Base-by-base conservation (phyloP, 108 stramenopile species). In the Cyclotella atomus region DNA sequence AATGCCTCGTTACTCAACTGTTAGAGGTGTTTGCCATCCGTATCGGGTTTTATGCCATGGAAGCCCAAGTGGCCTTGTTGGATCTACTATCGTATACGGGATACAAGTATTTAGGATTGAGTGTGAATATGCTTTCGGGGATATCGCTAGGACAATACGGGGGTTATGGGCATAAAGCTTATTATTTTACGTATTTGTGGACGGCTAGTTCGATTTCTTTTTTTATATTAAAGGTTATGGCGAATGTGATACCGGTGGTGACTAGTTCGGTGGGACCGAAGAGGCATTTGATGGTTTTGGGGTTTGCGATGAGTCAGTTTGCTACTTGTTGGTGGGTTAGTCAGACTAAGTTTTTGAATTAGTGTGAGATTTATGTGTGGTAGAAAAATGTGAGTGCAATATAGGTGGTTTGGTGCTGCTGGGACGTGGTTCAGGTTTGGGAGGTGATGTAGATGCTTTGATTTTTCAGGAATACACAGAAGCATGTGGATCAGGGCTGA, bases 201-300 rank as follows among this genome's bases (percentile, higher is more conserved):
- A 96, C 96, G 49, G 93, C 91, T 2, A 84, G 88, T 59, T 88
- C 92, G 8, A 74, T 88, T 14, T 79, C 83, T 27, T 96, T 75
- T 64, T 96, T 96, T 60, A 93, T 93, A 81, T 70, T 94, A 63
- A 93, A 93, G 77, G 91, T 91, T n/a, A 93, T 94, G 91, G 88
- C 88, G 33, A 91, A 93, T 77, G 86, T 81, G 50, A 89, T 95
- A 60, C 91, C 91, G 0, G 41, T 63, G 7, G 74, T 68, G 23
- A 92, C 89, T 55, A 75, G 85, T 46, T 62, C 87, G 8, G 79
- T 75, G 10, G 93, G 93, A 28, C 91, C 90, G 50, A 96, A 94
- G 57, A 84, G 92, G 43, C 88, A 94, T 65, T 72, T 96, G 15
- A 84, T 96, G 85, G 96, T 96, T 19, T 61, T 96, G 72, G 93